Conservation (phyloP, 1,284 basidiomycete genomes). For the Vanrija pseudolonga region DNA sequence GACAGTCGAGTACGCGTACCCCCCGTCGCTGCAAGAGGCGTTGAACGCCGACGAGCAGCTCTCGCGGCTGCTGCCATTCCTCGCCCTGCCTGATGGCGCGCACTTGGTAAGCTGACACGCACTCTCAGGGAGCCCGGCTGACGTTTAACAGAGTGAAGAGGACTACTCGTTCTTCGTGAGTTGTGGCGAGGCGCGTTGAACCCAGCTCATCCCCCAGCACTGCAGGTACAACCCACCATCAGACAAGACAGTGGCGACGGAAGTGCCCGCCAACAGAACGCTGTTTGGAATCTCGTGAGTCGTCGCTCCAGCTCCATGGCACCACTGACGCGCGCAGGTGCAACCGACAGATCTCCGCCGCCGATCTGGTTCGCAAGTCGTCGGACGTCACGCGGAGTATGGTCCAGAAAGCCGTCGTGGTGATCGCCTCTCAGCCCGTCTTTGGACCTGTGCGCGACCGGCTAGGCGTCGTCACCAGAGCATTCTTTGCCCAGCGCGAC, state of each 20-base stretch:
- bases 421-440: constrained; percentile 82
- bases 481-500: constrained; percentile 84
- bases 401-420: constrained; percentile 96
- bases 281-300: constrained; percentile 89
- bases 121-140: constrained; percentile 54
- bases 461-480: constrained; percentile 89
- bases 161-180: constrained; percentile 89
- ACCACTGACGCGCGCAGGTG: constrained; percentile 56
- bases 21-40: constrained; percentile 56
- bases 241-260: constrained; percentile 14
- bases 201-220: constrained; percentile 52
- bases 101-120: constrained; percentile 56
- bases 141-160: constrained; percentile 66
- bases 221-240: constrained; percentile 53
- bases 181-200: constrained; percentile 3
- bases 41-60: constrained; percentile 78
- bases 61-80: constrained; percentile 79
- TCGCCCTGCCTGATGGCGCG: constrained; percentile 96
- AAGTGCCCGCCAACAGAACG: constrained; percentile 55
- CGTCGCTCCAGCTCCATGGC: constrained; percentile 18
- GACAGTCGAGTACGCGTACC: constrained; percentile 70
- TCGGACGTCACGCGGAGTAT: constrained; percentile 90
- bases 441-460: constrained; percentile 67
- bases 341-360: constrained; percentile 88
- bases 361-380: constrained; percentile 73